phyloP scores from a whole-genome alignment of 129 eudicot genomes.

The Calendula officinalis region DNA sequence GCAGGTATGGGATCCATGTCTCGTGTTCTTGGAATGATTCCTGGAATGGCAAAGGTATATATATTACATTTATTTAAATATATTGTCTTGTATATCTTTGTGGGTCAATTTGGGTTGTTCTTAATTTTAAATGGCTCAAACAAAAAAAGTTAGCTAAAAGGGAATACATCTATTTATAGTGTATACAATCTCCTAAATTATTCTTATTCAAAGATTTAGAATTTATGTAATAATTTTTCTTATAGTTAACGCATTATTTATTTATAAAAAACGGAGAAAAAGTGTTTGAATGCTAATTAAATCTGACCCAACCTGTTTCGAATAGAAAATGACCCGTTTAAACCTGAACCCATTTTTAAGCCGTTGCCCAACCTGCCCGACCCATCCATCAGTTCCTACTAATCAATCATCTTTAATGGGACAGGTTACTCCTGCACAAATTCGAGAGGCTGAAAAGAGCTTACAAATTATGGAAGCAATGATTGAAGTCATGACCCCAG shows the following conservation, averaged over 20 bases:
- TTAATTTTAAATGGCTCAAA: not conserved
- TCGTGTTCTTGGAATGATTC: slow-evolving; percentile 98
- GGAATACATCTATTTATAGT: not conserved
- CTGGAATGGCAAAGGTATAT: slow-evolving; percentile 95
- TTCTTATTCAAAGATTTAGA: not conserved
- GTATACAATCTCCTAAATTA: not conserved
- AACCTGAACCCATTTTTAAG: not conserved
- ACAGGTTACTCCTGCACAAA: slow-evolving; percentile 93
- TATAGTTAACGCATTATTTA: not conserved
- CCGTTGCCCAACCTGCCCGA: not conserved
- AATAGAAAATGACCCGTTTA: not conserved
- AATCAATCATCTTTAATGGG: slow-evolving; percentile 12
- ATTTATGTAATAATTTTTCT: not conserved
- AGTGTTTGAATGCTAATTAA: not conserved
- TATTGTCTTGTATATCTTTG: not conserved
- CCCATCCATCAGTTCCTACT: not conserved
- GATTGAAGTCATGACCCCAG: slow-evolving; percentile 97
- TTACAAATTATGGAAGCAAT: slow-evolving; percentile 81
- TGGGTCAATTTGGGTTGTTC: not conserved
- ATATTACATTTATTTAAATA: not conserved
- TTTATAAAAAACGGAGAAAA: not conserved
- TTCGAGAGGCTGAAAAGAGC: slow-evolving; percentile 95
- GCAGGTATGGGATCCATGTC: slow-evolving; percentile 97
- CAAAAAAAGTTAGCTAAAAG: not conserved
- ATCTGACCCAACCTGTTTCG: not conserved